Evolutionary conservation across 495 filamentous ascomycete species (phyloP).

Genomic region (Lasiosphaeria ovina): DNA sequence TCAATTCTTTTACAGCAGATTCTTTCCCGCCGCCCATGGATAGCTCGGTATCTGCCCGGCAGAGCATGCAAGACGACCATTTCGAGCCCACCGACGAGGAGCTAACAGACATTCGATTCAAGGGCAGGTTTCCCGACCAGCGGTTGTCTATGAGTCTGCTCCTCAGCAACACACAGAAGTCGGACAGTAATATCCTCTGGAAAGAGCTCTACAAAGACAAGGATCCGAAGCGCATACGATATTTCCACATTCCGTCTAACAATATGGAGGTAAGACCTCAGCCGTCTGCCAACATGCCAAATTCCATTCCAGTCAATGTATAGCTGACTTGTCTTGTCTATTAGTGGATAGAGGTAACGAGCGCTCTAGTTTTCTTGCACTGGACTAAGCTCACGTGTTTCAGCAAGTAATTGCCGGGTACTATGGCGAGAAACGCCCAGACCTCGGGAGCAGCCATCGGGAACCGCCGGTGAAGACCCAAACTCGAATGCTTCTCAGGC

Average conservation of each 20-base stretch:
- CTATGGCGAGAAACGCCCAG: constrained; percentile 14
- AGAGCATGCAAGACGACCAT: neutral
- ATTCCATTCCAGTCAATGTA: neutral
- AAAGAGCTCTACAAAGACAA: constrained; percentile 1
- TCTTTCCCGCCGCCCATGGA: neutral
- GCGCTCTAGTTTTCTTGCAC: neutral
- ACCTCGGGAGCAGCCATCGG: constrained; percentile 5
- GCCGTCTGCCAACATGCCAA: no score
- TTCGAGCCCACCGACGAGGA: constrained; percentile 16
- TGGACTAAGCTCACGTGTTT: neutral
- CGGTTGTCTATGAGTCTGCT: constrained; percentile 15
- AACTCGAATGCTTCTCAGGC: constrained; percentile 25
- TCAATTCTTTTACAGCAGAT: neutral
- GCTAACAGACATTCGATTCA: constrained; percentile 15
- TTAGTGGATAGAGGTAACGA: constrained; percentile 24
- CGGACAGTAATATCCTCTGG: constrained; percentile 1
- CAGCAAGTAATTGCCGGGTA: constrained; percentile 25
- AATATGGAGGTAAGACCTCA: constrained; percentile 20
- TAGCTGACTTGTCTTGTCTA: constrained; percentile 4
- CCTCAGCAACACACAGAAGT: neutral
- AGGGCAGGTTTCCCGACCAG: constrained; percentile 20
- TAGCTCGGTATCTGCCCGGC: constrained; percentile 2
- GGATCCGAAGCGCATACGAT: constrained; percentile 12
- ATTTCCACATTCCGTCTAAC: constrained; percentile 24
- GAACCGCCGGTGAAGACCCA: neutral